phyloP scores from a whole-genome alignment of 257 asterid genomes.

The Fraxinus pennsylvanica region DNA sequence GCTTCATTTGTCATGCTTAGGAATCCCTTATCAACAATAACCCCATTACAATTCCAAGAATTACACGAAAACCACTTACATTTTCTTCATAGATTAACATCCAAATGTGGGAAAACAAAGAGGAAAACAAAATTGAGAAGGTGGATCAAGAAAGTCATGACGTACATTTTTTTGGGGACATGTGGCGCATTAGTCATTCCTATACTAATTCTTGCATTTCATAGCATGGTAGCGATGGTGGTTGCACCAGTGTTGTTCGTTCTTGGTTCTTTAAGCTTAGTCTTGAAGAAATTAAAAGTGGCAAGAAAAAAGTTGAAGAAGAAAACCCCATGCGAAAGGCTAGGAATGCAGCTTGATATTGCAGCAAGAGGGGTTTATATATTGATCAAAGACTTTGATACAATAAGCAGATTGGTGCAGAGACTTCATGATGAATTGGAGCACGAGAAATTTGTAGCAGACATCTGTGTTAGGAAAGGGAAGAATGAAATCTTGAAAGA shows the following conservation, averaged over 20 bases:
- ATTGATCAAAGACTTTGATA: conserved; percentile 62
- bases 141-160: conserved; percentile 36
- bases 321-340: conserved; percentile 24
- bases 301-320: neutral
- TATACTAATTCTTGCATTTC: conserved; percentile 36
- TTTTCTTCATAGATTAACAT: conserved; percentile 45
- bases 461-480: conserved; percentile 45
- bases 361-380: conserved; percentile 71
- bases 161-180: conserved; percentile 27
- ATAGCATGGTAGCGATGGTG: conserved; percentile 32
- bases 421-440: conserved; percentile 56
- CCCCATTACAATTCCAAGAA: conserved; percentile 41
- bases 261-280: conserved; percentile 18
- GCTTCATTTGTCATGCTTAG: conserved; percentile 35
- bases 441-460: conserved; percentile 48
- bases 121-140: conserved; percentile 34
- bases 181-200: conserved; percentile 34
- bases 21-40: conserved; percentile 50
- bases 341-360: conserved; percentile 49
- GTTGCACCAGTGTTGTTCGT: conserved; percentile 34
- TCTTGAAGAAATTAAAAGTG: conserved; percentile 27
- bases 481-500: conserved; percentile 48
- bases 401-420: conserved; percentile 50
- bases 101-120: conserved; percentile 37
- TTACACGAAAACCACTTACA: conserved; percentile 38